Evolutionary conservation across 1,139 yeast species (phyloP).

Genomic region (Magnusiomyces suaveolens): DNA sequence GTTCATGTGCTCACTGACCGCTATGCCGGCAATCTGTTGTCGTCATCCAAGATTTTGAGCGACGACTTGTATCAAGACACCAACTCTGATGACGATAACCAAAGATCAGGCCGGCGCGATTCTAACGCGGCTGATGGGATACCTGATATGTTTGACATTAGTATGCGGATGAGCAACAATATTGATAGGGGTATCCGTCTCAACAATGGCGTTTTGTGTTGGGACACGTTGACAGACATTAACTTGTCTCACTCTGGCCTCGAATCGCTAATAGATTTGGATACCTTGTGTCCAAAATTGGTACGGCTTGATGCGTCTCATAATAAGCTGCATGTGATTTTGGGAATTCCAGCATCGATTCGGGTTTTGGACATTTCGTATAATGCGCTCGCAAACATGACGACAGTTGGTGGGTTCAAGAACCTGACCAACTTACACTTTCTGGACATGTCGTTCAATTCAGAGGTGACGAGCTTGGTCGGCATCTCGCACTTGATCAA

Average conservation of each 20-base stretch:
- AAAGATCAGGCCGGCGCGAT: not conserved
- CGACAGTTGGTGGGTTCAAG: conserved; percentile 22
- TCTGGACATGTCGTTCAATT: conserved; percentile 28
- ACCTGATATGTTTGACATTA: not conserved
- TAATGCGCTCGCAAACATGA: conserved; percentile 29
- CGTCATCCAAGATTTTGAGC: not conserved
- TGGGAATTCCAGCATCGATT: conserved; percentile 31
- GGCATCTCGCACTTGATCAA: conserved; percentile 27
- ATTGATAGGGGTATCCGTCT: not conserved
- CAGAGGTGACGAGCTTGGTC: conserved; percentile 15
- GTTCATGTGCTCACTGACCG: conserved; percentile 2
- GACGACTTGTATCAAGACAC: not conserved
- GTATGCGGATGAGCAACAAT: not conserved
- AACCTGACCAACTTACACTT: conserved; percentile 26
- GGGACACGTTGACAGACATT: conserved; percentile 31
- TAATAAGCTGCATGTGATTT: conserved; percentile 30
- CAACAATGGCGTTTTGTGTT: conserved; percentile 18
- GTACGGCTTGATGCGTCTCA: conserved; percentile 26
- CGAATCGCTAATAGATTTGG: conserved; percentile 28
- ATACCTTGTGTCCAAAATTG: conserved; percentile 32
- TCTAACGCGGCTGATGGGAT: not conserved
- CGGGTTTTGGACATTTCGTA: conserved; percentile 24
- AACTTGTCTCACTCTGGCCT: conserved; percentile 28
- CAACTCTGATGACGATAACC: not conserved
- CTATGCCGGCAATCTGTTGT: not conserved